phyloP scores from a whole-genome alignment of 1,284 basidiomycete species.

The Heterobasidion occidentale region DNA sequence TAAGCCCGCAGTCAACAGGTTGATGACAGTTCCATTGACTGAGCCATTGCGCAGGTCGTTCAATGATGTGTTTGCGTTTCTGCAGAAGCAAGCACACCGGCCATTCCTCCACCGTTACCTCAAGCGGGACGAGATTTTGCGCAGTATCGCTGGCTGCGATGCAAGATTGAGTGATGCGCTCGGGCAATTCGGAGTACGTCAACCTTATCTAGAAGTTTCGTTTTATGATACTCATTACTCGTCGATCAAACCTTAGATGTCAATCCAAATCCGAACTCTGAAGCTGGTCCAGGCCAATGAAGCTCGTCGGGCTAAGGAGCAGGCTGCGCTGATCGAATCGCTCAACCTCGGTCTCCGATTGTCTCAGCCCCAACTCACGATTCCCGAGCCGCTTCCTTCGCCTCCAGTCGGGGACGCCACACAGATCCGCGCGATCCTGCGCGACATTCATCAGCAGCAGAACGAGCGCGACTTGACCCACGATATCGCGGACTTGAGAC shows the following conservation, averaged over 20 bases:
- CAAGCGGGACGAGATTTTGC: constrained; percentile 62
- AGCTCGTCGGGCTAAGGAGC: constrained; percentile 21
- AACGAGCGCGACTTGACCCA: constrained; percentile 42
- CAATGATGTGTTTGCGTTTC: constrained; percentile 38
- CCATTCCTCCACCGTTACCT: constrained; percentile 77
- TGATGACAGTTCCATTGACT: constrained; percentile 14
- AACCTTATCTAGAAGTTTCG: background rate
- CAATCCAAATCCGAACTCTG: constrained; percentile 55
- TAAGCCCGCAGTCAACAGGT: constrained; percentile 21
- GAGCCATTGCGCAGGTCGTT: constrained; percentile 20
- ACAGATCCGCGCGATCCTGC: constrained; percentile 22
- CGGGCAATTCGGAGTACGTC: constrained; percentile 44
- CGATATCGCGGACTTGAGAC: constrained; percentile 51
- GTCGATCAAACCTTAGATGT: constrained; percentile 19
- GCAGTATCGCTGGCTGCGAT: constrained; percentile 47
- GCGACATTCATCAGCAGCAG: constrained; percentile 34
- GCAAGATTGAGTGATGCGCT: constrained; percentile 46
- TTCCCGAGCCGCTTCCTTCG: background rate
- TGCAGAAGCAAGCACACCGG: constrained; percentile 51
- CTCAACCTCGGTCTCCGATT: background rate
- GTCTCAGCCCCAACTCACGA: background rate
- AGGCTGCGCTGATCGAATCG: constrained; percentile 17
- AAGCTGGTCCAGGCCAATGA: constrained; percentile 40
- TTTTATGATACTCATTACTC: constrained; percentile 3
- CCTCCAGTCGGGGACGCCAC: constrained; percentile 2